Conservation (phyloP, 352 stramenopile genomes). For the Pythium utonaiense region DNA sequence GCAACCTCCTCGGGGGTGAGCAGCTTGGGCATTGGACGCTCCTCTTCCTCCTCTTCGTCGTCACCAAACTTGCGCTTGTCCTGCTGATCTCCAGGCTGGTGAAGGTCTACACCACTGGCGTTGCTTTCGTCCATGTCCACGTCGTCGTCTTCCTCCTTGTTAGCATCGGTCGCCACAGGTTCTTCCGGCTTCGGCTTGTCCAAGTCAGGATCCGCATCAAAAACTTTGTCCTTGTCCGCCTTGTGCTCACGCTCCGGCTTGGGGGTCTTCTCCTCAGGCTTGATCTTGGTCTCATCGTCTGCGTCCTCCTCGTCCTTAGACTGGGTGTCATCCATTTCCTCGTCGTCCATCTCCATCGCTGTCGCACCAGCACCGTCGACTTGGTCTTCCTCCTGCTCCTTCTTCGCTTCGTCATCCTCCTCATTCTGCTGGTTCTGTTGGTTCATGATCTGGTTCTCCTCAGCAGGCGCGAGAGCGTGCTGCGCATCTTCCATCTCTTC, state of each 20-base stretch:
- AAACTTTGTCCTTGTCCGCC: slow-evolving; percentile 19
- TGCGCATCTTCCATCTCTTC: slow-evolving; percentile 38
- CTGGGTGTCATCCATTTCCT: slow-evolving; percentile 30
- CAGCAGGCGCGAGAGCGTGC: slow-evolving; percentile 35
- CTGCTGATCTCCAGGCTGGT: slow-evolving; percentile 2
- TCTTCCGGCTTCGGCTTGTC: slow-evolving; percentile 14
- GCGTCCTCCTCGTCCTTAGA: slow-evolving; percentile 16
- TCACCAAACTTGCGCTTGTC: slow-evolving; percentile 14
- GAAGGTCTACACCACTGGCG: slow-evolving; percentile 10
- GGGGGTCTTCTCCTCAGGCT: slow-evolving; percentile 15
- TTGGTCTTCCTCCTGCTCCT: slow-evolving; percentile 38
- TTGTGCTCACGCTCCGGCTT: slow-evolving; percentile 16
- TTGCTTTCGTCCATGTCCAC: slow-evolving; percentile 24
- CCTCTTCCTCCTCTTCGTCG: slow-evolving; percentile 30
- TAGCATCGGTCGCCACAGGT: slow-evolving; percentile 1
- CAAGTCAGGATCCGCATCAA: slow-evolving; percentile 5
- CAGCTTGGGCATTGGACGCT: slow-evolving; percentile 35
- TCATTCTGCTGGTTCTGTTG: slow-evolving; percentile 26
- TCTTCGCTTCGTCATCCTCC: slow-evolving; percentile 42
- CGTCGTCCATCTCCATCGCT: slow-evolving; percentile 68
- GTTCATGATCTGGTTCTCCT: slow-evolving; percentile 41
- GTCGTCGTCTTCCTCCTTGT: slow-evolving; percentile 16
- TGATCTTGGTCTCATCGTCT: slow-evolving; percentile 18
- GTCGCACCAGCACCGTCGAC: slow-evolving; percentile 35
- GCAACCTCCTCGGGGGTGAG: slow-evolving; percentile 68